phyloP scores from a whole-genome alignment of 108 stramenopile species.

The Epipyxis sp. region DNA sequence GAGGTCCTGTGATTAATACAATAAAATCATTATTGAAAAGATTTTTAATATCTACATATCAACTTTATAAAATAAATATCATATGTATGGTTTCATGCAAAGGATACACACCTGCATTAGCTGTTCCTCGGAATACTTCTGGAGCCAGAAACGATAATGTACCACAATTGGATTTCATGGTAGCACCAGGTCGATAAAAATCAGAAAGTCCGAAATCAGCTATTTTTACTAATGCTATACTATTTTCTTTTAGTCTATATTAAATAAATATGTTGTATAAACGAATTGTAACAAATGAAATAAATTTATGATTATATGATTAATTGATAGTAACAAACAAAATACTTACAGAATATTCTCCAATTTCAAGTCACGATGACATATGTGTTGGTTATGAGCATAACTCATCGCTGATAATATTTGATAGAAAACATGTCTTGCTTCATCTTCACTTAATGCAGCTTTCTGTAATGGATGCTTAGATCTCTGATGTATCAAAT shows the following conservation, averaged over 20 bases:
- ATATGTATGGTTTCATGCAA: too few relatives aligned
- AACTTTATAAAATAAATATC: too few relatives aligned
- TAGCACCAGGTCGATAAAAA: slow-evolving; percentile 49
- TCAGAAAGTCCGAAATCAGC: slow-evolving; percentile 50
- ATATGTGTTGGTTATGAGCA: slow-evolving; percentile 55
- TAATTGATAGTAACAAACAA: too few relatives aligned
- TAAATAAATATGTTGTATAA: too few relatives aligned
- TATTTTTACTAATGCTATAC: slow-evolving; percentile 29
- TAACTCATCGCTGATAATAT: slow-evolving; percentile 41
- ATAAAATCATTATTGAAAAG: too few relatives aligned
- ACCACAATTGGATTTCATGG: slow-evolving; percentile 47
- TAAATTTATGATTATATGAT: too few relatives aligned
- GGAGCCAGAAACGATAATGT: slow-evolving; percentile 49
- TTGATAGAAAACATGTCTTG: slow-evolving; percentile 37
- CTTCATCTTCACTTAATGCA: slow-evolving; percentile 18
- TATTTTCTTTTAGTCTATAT: slow-evolving; percentile 14
- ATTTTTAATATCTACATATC: too few relatives aligned
- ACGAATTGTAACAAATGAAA: too few relatives aligned
- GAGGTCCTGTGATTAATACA: too few relatives aligned
- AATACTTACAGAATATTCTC: slow-evolving; percentile 49
- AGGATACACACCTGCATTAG: slow-evolving; percentile 50
- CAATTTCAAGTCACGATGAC: slow-evolving; percentile 54
- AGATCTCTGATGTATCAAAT: slow-evolving; percentile 16
- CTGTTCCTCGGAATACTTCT: slow-evolving; percentile 50
- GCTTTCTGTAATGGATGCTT: not conserved